Conservation (phyloP, 371 early-diverging fungal species). For the Apophysomyces trapeziformis region DNA sequence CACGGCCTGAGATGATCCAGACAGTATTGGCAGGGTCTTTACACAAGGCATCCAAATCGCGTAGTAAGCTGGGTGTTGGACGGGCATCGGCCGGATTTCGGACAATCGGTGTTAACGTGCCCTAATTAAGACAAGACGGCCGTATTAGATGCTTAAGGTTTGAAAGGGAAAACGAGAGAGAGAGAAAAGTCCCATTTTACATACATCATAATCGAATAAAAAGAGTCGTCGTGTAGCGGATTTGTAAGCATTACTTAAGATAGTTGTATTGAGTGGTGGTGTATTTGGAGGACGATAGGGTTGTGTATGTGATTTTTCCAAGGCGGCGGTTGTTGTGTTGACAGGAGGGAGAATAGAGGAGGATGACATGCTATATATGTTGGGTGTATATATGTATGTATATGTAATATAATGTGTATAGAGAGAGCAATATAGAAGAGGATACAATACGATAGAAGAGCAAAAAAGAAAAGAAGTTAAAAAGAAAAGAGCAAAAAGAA, state of each 20-base stretch:
- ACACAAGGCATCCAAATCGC: conserved; percentile 63
- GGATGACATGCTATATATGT: neutral
- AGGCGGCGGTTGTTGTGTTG: neutral
- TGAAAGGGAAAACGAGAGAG: neutral
- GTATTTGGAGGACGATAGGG: conserved; percentile 83
- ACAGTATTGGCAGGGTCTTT: conserved; percentile 82
- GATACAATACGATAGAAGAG: neutral
- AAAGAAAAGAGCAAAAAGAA: conserved; percentile 9
- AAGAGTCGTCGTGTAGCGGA: conserved; percentile 63
- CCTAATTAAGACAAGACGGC: conserved; percentile 48
- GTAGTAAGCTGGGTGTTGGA: conserved; percentile 69
- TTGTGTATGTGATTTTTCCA: conserved; percentile 4
- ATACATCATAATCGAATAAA: conserved; percentile 85
- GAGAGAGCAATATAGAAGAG: no score
- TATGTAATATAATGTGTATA: no score
- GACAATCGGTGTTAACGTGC: conserved; percentile 84
- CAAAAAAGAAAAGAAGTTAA: neutral
- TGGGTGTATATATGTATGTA: neutral
- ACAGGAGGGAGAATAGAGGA: conserved; percentile 12
- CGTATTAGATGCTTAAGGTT: neutral
- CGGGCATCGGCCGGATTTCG: conserved; percentile 75
- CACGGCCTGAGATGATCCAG: conserved; percentile 91
- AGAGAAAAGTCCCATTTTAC: neutral
- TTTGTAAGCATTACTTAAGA: conserved; percentile 42
- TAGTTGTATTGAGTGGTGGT: conserved; percentile 62